A percentile compares a stretch with the other conserved stretches of the same genome.
Evolutionary conservation across 2,329 filamentous ascomycete species (phyloP).

Genomic region (Aureobasidium sp.): DNA sequence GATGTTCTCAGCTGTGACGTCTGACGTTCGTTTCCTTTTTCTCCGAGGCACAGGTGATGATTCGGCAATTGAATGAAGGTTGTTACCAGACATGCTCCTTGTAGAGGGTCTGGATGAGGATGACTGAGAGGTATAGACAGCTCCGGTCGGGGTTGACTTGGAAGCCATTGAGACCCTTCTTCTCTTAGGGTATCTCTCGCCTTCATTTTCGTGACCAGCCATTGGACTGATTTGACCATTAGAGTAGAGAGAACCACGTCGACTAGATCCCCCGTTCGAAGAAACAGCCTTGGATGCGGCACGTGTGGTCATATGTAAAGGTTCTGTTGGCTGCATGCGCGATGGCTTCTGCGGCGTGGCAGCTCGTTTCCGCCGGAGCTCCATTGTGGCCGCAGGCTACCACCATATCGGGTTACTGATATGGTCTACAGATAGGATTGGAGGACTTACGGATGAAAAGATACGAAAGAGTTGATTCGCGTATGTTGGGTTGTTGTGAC

Average conservation of each 20-base stretch:
- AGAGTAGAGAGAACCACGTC: constrained; percentile 12
- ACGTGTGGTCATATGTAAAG: constrained; percentile 43
- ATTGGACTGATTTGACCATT: constrained; percentile 12
- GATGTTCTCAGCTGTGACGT: constrained; percentile 13
- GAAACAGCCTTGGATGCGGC: constrained; percentile 18
- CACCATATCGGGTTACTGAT: constrained; percentile 5
- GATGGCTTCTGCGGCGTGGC: constrained; percentile 15
- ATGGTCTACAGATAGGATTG: not conserved
- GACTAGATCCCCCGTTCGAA: constrained; percentile 14
- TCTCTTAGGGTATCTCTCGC: constrained; percentile 17
- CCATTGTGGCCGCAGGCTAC: constrained; percentile 14
- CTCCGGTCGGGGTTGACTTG: constrained; percentile 16
- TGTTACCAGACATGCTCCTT: constrained; percentile 17
- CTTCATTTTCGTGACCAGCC: not conserved
- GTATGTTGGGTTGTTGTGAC: not conserved
- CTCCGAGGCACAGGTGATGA: constrained; percentile 6
- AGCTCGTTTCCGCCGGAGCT: constrained; percentile 14
- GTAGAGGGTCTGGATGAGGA: constrained; percentile 16
- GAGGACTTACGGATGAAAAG: not conserved
- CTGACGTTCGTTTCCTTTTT: constrained; percentile 15
- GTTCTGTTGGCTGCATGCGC: constrained; percentile 39
- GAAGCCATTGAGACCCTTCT: constrained; percentile 16
- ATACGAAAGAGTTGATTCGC: not conserved
- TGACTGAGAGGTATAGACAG: constrained; percentile 13
- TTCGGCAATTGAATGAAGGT: constrained; percentile 15